A percentile compares a stretch with the other conserved stretches of the same genome.
Conservation (phyloP, 352 stramenopile species). For the Phytopythium helicoides region DNA sequence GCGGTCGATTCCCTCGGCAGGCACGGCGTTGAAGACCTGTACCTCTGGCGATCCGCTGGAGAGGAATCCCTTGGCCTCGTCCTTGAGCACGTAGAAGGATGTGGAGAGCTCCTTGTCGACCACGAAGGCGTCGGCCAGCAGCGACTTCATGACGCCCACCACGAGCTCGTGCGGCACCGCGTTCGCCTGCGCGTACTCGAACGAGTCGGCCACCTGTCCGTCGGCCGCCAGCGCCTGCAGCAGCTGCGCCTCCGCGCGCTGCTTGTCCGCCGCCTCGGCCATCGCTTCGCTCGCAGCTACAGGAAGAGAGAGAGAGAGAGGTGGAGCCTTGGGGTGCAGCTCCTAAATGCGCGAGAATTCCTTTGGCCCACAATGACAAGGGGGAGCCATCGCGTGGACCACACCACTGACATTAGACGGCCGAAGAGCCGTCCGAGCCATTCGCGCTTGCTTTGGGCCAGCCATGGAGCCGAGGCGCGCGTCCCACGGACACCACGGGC, state of each 20-base stretch:
- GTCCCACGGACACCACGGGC: conserved; percentile 11
- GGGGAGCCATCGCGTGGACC: no score
- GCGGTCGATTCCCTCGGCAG: conserved; percentile 62
- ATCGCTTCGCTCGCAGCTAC: conserved; percentile 13
- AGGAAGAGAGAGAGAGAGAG: not conserved
- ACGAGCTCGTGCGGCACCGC: conserved; percentile 91
- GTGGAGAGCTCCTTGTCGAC: conserved; percentile 66
- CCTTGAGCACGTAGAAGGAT: conserved; percentile 93
- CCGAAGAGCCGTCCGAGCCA: not conserved
- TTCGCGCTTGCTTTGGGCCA: not conserved
- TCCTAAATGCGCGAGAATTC: conserved; percentile 8
- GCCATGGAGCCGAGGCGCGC: conserved; percentile 20
- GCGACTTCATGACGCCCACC: conserved; percentile 95
- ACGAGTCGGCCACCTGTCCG: conserved; percentile 73
- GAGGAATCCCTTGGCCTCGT: conserved; percentile 86
- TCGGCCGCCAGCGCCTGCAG: conserved; percentile 51
- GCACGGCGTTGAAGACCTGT: conserved; percentile 82
- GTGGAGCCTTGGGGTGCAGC: no score
- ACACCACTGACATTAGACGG: no score
- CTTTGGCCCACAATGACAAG: conserved; percentile 2
- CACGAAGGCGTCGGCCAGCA: conserved; percentile 94
- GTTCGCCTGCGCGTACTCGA: conserved; percentile 69
- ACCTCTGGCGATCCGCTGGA: conserved; percentile 76
- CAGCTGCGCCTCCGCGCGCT: conserved; percentile 63
- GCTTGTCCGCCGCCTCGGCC: conserved; percentile 62